A percentile compares a stretch with the other conserved stretches of the same genome.
phyloP scores from a whole-genome alignment of 2,329 filamentous ascomycete genomes.

The Calonectria pseudoturangicola region DNA sequence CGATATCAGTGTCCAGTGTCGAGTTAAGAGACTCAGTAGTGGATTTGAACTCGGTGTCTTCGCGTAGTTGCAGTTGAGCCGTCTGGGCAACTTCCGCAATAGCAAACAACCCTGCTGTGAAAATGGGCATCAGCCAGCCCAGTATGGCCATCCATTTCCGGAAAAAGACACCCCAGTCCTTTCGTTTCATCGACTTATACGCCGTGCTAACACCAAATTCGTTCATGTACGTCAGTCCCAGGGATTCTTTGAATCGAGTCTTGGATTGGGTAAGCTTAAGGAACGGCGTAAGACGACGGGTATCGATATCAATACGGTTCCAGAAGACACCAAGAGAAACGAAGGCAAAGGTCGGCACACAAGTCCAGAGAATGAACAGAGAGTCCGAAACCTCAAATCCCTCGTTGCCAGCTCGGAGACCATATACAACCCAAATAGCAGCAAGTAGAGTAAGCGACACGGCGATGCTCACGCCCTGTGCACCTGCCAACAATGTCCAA shows the following conservation, averaged over 20 bases:
- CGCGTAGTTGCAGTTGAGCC: constrained; percentile 48
- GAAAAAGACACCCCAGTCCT: constrained; percentile 55
- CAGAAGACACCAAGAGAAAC: constrained; percentile 47
- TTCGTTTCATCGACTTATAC: constrained; percentile 50
- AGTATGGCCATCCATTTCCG: constrained; percentile 52
- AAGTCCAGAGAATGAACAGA: constrained; percentile 53
- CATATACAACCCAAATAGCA: constrained; percentile 50
- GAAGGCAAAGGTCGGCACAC: constrained; percentile 53
- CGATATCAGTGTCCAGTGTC: constrained; percentile 41
- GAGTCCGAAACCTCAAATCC: constrained; percentile 47
- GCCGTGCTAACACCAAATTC: constrained; percentile 52
- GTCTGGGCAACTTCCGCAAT: constrained; percentile 46
- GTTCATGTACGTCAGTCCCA: constrained; percentile 55
- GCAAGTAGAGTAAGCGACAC: constrained; percentile 45
- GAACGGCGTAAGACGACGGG: constrained; percentile 52
- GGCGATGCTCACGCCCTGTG: constrained; percentile 42
- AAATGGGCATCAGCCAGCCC: constrained; percentile 56
- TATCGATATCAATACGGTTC: constrained; percentile 53
- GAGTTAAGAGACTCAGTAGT: constrained; percentile 45
- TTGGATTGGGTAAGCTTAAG: constrained; percentile 49
- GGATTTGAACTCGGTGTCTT: constrained; percentile 49
- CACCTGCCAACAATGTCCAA: constrained; percentile 49
- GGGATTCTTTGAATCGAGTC: constrained; percentile 50
- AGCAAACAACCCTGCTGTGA: constrained; percentile 54
- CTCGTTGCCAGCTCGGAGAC: constrained; percentile 43